A percentile compares a stretch with the other conserved stretches of the same genome.
Evolutionary conservation across 352 stramenopile species (phyloP).

Genomic region (Lagenidium giganteum): DNA sequence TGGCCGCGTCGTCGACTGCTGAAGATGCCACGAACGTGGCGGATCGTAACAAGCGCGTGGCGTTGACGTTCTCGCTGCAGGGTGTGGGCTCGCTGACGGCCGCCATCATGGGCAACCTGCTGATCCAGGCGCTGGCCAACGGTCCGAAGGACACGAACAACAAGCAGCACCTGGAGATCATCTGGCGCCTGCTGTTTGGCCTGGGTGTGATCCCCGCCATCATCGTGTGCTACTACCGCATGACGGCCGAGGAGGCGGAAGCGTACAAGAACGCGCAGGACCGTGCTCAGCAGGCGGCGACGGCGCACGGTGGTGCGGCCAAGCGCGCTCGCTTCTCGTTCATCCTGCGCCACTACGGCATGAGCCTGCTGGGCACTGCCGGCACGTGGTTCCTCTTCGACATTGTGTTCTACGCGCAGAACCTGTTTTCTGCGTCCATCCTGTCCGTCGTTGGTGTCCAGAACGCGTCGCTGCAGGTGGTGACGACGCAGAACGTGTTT

Average conservation of each 20-base stretch:
- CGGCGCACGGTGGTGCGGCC: neutral
- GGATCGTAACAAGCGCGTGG: slow-evolving; percentile 43
- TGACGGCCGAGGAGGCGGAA: slow-evolving; percentile 56
- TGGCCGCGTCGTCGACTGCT: slow-evolving; percentile 40
- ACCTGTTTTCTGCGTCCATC: slow-evolving; percentile 73
- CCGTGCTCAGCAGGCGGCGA: neutral
- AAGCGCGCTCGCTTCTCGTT: slow-evolving; percentile 16
- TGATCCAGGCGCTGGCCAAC: slow-evolving; percentile 38
- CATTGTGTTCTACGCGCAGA: slow-evolving; percentile 79
- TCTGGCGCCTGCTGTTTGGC: slow-evolving; percentile 64
- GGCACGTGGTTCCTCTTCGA: slow-evolving; percentile 86
- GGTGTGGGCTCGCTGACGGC: slow-evolving; percentile 46
- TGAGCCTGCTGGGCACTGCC: slow-evolving; percentile 52
- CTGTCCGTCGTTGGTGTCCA: slow-evolving; percentile 49
- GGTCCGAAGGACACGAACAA: slow-evolving; percentile 30
- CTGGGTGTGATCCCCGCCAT: slow-evolving; percentile 51
- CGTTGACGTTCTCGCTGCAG: slow-evolving; percentile 60
- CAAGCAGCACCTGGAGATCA: slow-evolving; percentile 35
- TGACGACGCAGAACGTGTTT: slow-evolving; percentile 55
- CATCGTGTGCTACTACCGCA: slow-evolving; percentile 60
- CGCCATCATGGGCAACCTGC: slow-evolving; percentile 56
- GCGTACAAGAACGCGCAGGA: slow-evolving; percentile 26
- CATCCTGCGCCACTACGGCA: slow-evolving; percentile 49
- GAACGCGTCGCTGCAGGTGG: slow-evolving; percentile 37
- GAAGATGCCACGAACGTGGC: slow-evolving; percentile 43